A percentile compares a stretch with the other conserved stretches of the same genome.
Evolutionary conservation across 305 asterid species (phyloP).

Genomic region (Euphrasia arctica): DNA sequence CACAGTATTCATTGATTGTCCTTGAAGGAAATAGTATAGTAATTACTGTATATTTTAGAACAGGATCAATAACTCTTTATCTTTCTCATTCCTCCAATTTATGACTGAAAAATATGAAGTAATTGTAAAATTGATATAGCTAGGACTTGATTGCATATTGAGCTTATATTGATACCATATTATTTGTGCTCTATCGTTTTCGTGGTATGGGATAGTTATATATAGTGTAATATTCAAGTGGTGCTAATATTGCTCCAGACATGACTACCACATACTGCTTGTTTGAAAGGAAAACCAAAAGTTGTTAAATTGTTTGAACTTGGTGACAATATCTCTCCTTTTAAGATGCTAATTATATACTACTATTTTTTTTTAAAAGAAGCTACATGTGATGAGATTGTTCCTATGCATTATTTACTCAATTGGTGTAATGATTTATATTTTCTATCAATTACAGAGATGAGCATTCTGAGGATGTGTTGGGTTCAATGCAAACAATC

Average conservation of each 20-base stretch:
- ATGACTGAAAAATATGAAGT: constrained; percentile 3
- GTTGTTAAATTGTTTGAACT: constrained; percentile 13
- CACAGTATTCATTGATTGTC: constrained; percentile 7
- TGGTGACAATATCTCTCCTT: constrained; percentile 19
- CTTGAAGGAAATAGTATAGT: background rate
- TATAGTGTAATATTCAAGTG: constrained; percentile 3
- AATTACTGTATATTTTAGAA: too few species aligned
- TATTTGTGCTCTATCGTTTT: constrained; percentile 14
- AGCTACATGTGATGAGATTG: constrained; percentile 14
- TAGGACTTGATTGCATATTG: background rate
- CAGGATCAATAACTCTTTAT: constrained; percentile 1
- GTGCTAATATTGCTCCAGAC: constrained; percentile 10
- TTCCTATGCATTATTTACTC: constrained; percentile 16
- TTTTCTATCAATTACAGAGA: constrained; percentile 50
- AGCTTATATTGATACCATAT: background rate
- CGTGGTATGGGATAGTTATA: constrained; percentile 6
- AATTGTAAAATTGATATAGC: constrained; percentile 7
- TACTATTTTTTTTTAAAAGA: constrained; percentile 15
- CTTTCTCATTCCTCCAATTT: constrained; percentile 19
- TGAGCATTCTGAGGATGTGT: constrained; percentile 84
- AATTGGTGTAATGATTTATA: constrained; percentile 24
- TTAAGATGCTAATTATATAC: constrained; percentile 12
- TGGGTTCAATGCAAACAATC: constrained; percentile 89
- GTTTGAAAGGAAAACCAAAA: constrained; percentile 10
- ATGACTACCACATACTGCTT: constrained; percentile 13